These are phyloP conservation scores for Asterella californica DNA, from an alignment of 225 moss, liverwort and hornwort genomes.

Conservation along the genomic window DNA sequence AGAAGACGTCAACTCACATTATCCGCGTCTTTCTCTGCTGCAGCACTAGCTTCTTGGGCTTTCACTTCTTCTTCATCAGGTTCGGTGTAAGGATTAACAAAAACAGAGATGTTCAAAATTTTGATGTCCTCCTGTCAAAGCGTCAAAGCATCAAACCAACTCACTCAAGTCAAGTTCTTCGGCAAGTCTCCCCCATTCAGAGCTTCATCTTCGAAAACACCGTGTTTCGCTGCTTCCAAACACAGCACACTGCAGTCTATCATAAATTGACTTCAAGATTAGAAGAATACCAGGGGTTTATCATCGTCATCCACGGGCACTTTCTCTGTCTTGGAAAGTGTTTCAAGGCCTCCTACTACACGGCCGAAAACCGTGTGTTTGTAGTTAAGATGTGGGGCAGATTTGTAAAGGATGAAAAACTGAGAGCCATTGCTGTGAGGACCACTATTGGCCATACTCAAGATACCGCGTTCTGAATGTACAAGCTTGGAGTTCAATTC, in stretches of 20 bases:
- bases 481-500: constrained; percentile 89
- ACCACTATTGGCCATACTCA: constrained; percentile 98
- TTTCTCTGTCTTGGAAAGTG: constrained; percentile 75
- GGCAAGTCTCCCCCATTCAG: not conserved
- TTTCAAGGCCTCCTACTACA: constrained; percentile 84
- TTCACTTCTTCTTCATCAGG: constrained; percentile 83
- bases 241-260: not conserved
- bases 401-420: constrained; percentile 91
- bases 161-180: not conserved
- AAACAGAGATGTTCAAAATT: constrained; percentile 65
- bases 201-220: not conserved
- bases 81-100: constrained; percentile 86
- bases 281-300: constrained; percentile 54
- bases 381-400: constrained; percentile 89
- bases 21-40: constrained; percentile 45
- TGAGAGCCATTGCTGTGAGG: constrained; percentile 92
- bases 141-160: not conserved
- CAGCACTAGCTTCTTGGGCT: constrained; percentile 41
- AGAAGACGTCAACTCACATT: constrained; percentile 44
- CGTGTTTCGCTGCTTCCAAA: not conserved
- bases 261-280: not conserved
- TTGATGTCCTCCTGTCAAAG: constrained; percentile 62
- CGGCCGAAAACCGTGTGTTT: constrained; percentile 93
- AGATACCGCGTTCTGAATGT: constrained; percentile 76
- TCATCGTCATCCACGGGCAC: constrained; percentile 91